These are phyloP conservation scores for Peziza echinospora DNA, from an alignment of 495 filamentous ascomycete species.

Conservation along the genomic window DNA sequence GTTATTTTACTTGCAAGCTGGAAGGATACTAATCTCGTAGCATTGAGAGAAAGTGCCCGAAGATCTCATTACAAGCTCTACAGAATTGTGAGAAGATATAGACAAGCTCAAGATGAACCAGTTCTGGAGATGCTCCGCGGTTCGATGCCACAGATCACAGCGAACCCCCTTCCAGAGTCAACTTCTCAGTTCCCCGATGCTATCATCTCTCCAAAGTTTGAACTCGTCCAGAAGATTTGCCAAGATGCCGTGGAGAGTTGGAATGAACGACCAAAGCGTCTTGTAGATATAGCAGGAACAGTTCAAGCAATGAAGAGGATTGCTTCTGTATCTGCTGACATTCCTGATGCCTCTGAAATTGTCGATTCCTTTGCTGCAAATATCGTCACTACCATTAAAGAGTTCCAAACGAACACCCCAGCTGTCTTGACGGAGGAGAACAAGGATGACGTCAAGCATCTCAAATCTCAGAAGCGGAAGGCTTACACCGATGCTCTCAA, in stretches of 20 bases:
- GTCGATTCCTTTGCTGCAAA: constrained; percentile 44
- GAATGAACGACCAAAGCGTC: constrained; percentile 38
- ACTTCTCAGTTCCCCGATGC: constrained; percentile 10
- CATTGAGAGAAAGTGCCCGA: constrained; percentile 65
- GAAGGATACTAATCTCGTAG: constrained; percentile 89
- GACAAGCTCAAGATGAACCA: constrained; percentile 48
- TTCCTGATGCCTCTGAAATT: constrained; percentile 35
- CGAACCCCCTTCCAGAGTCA: constrained; percentile 8
- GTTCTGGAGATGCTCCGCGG: constrained; percentile 40
- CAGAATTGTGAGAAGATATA: constrained; percentile 73
- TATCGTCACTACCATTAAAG: constrained; percentile 42
- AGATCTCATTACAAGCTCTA: constrained; percentile 82
- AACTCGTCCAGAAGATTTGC: constrained; percentile 28
- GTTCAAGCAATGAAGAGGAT: constrained; percentile 38
- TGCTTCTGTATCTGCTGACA: constrained; percentile 28
- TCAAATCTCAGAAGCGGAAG: constrained; percentile 77
- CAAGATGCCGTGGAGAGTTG: constrained; percentile 32
- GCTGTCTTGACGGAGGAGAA: constrained; percentile 56
- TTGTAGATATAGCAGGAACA: constrained; percentile 46
- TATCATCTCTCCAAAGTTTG: constrained; percentile 8
- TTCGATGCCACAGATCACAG: constrained; percentile 36
- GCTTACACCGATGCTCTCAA: constrained; percentile 74
- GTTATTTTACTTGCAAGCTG: constrained; percentile 75
- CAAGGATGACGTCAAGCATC: constrained; percentile 54
- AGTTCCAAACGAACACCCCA: constrained; percentile 64